Evolutionary conservation across 495 filamentous ascomycete species (phyloP).

Genomic region (Tuber microsphaerosporum): DNA sequence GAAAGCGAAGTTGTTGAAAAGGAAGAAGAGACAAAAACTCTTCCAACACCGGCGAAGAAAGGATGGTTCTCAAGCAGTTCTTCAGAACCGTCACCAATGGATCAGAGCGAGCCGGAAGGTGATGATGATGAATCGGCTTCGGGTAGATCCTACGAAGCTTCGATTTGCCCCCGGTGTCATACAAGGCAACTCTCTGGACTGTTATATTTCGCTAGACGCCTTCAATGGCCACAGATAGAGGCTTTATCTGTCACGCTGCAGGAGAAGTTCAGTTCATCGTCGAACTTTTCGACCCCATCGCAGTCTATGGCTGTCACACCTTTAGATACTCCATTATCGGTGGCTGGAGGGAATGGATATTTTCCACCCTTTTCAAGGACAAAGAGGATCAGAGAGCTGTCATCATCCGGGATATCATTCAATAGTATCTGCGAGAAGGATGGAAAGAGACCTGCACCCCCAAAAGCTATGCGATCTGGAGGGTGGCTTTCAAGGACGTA

Average conservation of each 20-base stretch:
- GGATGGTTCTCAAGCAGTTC: constrained; percentile 41
- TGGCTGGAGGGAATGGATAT: constrained; percentile 41
- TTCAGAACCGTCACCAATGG: constrained; percentile 40
- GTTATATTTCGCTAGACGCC: constrained; percentile 52
- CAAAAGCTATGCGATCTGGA: constrained; percentile 45
- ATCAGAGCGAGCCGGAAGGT: constrained; percentile 17
- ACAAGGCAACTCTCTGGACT: constrained; percentile 51
- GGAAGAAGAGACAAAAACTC: constrained; percentile 46
- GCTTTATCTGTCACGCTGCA: constrained; percentile 28
- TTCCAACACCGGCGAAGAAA: constrained; percentile 30
- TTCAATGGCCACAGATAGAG: constrained; percentile 51
- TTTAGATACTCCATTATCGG: constrained; percentile 45
- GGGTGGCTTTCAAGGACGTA: constrained; percentile 82
- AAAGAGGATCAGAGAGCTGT: constrained; percentile 36
- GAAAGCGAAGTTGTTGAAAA: constrained; percentile 36
- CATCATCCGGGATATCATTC: constrained; percentile 45
- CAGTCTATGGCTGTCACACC: constrained; percentile 43
- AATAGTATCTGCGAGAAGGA: constrained; percentile 20
- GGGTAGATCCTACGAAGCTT: constrained; percentile 46
- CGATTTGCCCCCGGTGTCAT: constrained; percentile 36
- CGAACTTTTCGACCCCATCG: constrained; percentile 33
- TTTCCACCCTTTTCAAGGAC: constrained; percentile 22
- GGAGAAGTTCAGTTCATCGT: constrained; percentile 34
- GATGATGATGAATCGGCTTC: constrained; percentile 42
- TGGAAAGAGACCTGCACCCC: constrained; percentile 41